Evolutionary conservation across 1,139 yeast genomes (phyloP).

Genomic region (Pichia sp.): DNA sequence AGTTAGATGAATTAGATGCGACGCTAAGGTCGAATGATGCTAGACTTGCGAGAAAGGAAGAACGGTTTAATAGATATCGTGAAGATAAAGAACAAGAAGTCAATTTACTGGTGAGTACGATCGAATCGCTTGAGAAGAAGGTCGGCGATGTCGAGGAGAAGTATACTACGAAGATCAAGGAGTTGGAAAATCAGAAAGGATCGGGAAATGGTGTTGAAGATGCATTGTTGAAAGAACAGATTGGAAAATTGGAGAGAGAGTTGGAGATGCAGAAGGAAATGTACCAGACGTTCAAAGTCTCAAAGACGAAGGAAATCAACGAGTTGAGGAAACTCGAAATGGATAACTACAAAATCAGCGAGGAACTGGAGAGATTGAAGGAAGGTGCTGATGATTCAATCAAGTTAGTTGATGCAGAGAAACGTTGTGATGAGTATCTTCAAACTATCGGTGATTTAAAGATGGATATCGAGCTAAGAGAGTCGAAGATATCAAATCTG

Average conservation of each 20-base stretch:
- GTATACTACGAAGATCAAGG: slow-evolving; percentile 17
- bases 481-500: not conserved
- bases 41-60: slow-evolving; percentile 44
- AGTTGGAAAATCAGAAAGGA: slow-evolving; percentile 2
- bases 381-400: not conserved
- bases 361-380: slow-evolving; percentile 21
- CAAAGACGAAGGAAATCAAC: slow-evolving; percentile 18
- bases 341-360: slow-evolving; percentile 20
- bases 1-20: slow-evolving; percentile 48
- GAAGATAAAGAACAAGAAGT: slow-evolving; percentile 51
- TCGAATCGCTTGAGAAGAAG: slow-evolving; percentile 48
- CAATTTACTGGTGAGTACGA: slow-evolving; percentile 55
- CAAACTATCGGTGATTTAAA: slow-evolving; percentile 30
- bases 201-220: no score
- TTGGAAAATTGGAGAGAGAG: not conserved
- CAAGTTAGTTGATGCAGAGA: slow-evolving; percentile 1
- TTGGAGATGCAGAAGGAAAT: slow-evolving; percentile 10
- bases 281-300: slow-evolving; percentile 15
- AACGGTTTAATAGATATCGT: slow-evolving; percentile 42
- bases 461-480: slow-evolving; percentile 4
- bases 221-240: slow-evolving; percentile 2
- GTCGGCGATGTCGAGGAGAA: slow-evolving; percentile 34
- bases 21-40: slow-evolving; percentile 45
- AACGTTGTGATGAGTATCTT: slow-evolving; percentile 12
- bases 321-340: slow-evolving; percentile 20